These are phyloP conservation scores for Agrocybe praecox DNA, from an alignment of 768 basidiomycete genomes.

Conservation along the genomic window DNA sequence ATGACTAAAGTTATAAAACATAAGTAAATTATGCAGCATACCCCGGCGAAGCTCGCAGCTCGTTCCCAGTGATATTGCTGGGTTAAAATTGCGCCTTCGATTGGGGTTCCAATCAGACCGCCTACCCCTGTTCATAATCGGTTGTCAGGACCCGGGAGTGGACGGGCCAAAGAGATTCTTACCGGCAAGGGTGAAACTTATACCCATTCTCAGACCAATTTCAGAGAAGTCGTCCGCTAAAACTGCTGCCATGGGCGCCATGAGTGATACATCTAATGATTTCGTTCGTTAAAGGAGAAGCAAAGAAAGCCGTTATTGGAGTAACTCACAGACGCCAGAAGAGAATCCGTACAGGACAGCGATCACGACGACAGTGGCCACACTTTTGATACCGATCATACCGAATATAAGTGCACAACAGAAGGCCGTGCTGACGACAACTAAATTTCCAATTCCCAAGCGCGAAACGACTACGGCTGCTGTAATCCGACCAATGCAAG, in stretches of 20 bases:
- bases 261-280: conserved; percentile 4
- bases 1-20: not conserved
- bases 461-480: not conserved
- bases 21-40: not conserved
- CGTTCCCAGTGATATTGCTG: conserved; percentile 6
- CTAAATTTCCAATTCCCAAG: conserved; percentile 4
- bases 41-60: conserved; percentile 5
- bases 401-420: conserved; percentile 9
- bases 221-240: conserved; percentile 11
- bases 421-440: not conserved
- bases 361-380: conserved; percentile 9
- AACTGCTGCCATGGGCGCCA: conserved; percentile 12
- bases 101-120: conserved; percentile 10
- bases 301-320: not conserved
- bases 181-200: conserved; percentile 11
- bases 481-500: conserved; percentile 4
- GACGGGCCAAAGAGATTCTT: not conserved
- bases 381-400: conserved; percentile 9
- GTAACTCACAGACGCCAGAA: conserved; percentile 11
- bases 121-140: not conserved
- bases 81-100: conserved; percentile 6
- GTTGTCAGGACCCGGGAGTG: not conserved
- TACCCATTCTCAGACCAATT: conserved; percentile 12
- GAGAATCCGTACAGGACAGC: conserved; percentile 6
- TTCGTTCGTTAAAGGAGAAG: not conserved